phyloP scores from a whole-genome alignment of 306 rosid species.

The Elaeagnus macrophylla region DNA sequence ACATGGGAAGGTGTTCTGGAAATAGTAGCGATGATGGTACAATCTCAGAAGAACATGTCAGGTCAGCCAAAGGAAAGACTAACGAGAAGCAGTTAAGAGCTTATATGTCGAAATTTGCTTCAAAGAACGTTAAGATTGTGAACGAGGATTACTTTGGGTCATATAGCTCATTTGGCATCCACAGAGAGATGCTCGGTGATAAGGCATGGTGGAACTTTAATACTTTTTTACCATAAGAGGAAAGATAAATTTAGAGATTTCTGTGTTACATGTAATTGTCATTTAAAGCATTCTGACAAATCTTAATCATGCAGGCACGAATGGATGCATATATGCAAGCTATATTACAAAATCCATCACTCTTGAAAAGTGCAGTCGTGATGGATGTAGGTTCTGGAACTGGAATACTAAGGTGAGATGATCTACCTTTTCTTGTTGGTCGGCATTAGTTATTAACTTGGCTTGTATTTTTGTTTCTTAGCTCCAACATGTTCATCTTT shows the following conservation, averaged over 20 bases:
- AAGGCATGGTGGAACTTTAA: conserved; percentile 41
- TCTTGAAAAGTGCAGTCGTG: conserved; percentile 59
- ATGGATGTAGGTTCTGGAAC: conserved; percentile 97
- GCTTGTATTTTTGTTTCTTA: not conserved
- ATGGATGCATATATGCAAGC: conserved; percentile 85
- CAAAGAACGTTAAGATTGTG: conserved; percentile 52
- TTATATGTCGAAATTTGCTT: conserved; percentile 30
- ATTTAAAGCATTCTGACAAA: conserved; percentile 4
- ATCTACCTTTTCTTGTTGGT: conserved; percentile 9
- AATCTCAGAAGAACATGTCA: conserved; percentile 24
- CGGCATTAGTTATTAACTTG: not conserved
- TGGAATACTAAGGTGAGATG: conserved; percentile 79
- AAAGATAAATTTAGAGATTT: not conserved
- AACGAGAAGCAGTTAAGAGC: conserved; percentile 25
- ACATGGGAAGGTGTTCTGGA: conserved; percentile 28
- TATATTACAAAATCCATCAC: conserved; percentile 72
- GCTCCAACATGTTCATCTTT: not conserved
- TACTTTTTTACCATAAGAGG: conserved; percentile 6
- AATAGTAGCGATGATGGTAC: conserved; percentile 23
- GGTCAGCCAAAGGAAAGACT: conserved; percentile 21
- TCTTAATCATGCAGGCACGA: conserved; percentile 50
- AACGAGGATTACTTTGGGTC: conserved; percentile 82
- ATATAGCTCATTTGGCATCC: conserved; percentile 88
- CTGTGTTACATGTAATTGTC: not conserved
- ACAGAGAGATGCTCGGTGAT: conserved; percentile 90